phyloP scores from a whole-genome alignment of 495 filamentous ascomycete genomes.

The Penicillium tannophilum region DNA sequence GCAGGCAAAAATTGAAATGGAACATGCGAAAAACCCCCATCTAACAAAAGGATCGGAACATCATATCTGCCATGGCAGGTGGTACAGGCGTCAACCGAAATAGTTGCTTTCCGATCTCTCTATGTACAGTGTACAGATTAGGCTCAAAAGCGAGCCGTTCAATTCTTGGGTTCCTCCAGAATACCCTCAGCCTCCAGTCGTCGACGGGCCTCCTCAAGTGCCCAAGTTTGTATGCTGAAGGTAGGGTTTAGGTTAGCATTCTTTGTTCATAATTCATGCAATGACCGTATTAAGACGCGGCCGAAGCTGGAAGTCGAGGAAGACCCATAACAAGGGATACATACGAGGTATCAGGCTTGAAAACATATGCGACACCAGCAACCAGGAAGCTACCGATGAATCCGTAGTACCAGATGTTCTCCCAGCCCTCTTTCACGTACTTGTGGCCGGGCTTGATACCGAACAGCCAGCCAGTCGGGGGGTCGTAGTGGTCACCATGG shows the following conservation, averaged over 20 bases:
- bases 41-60: slow-evolving; percentile 42
- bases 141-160: slow-evolving; percentile 25
- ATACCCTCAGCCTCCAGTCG: slow-evolving; percentile 95
- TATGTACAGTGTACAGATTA: slow-evolving; percentile 53
- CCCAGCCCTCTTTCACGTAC: slow-evolving; percentile 95
- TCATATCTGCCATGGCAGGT: slow-evolving; percentile 39
- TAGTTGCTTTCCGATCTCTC: slow-evolving; percentile 40
- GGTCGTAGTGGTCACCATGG: slow-evolving; percentile 84
- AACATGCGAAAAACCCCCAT: slow-evolving; percentile 41
- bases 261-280: not conserved
- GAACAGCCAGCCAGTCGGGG: slow-evolving; percentile 87
- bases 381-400: slow-evolving; percentile 82
- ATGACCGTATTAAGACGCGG: not conserved
- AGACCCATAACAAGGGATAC: slow-evolving; percentile 38
- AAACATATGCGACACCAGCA: slow-evolving; percentile 82
- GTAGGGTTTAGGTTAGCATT: slow-evolving; percentile 27
- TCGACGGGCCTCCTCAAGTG: slow-evolving; percentile 91
- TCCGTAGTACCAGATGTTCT: slow-evolving; percentile 82
- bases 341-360: slow-evolving; percentile 98
- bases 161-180: slow-evolving; percentile 69
- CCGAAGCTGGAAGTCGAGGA: not conserved
- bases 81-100: slow-evolving; percentile 37
- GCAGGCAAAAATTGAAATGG: slow-evolving; percentile 28
- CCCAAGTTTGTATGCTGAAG: slow-evolving; percentile 96
- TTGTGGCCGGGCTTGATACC: slow-evolving; percentile 92